These are phyloP conservation scores for Dactylellina parvicollis DNA, from an alignment of 2,329 filamentous ascomycete genomes.

Conservation along the genomic window DNA sequence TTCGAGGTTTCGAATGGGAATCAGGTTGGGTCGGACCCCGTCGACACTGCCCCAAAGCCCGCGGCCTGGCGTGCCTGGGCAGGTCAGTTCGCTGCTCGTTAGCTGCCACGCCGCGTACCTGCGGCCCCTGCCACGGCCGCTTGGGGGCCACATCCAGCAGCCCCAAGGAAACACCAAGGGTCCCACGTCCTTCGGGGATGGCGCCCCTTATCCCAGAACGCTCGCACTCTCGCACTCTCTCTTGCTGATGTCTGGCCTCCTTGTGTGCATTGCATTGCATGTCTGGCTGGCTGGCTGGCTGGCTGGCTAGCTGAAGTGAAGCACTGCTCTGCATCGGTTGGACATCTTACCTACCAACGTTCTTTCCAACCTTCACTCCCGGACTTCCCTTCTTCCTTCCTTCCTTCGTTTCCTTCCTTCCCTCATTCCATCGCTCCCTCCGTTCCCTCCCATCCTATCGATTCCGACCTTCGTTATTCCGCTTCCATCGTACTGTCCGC, in stretches of 20 bases:
- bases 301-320: slow-evolving; percentile 10
- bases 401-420: slow-evolving; percentile 11
- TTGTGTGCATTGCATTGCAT: too few relatives aligned
- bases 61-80: too few relatives aligned
- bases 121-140: slow-evolving; percentile 5
- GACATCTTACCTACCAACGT: neutral
- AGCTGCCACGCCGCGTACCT: too few relatives aligned
- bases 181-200: neutral
- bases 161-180: slow-evolving; percentile 37
- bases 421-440: neutral
- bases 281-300: too few relatives aligned
- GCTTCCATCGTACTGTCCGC: neutral
- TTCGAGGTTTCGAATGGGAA: slow-evolving; percentile 39
- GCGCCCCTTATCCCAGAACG: too few relatives aligned
- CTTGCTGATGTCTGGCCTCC: neutral
- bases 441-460: neutral
- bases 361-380: neutral
- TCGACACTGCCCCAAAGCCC: slow-evolving; percentile 39
- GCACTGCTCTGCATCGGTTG: too few relatives aligned
- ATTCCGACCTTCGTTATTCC: slow-evolving; percentile 7
- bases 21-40: too few relatives aligned
- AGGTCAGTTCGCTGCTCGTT: too few relatives aligned
- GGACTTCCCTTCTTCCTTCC: neutral
- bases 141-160: slow-evolving; percentile 25
- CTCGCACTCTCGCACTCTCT: too few relatives aligned